These are phyloP conservation scores for Flueggea neowawraea DNA, from an alignment of 441 rosid genomes.

Conservation along the genomic window DNA sequence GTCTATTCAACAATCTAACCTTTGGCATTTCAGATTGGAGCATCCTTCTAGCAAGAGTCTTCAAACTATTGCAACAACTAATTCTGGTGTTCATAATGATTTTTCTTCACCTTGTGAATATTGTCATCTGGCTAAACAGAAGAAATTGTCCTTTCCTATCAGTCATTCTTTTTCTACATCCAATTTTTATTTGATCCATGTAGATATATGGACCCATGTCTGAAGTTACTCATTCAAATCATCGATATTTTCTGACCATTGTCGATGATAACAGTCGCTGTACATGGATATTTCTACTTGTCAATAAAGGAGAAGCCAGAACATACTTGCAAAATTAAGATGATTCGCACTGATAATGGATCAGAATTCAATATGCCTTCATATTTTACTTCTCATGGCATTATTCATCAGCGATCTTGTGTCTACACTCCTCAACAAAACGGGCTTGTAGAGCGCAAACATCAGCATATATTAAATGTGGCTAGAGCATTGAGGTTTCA, in stretches of 20 bases:
- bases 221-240: not conserved
- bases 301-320: not conserved
- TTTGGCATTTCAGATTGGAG: too few relatives aligned
- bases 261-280: not conserved
- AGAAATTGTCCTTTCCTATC: not conserved
- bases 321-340: not conserved
- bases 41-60: too few relatives aligned
- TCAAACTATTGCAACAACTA: too few relatives aligned
- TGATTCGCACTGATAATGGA: not conserved
- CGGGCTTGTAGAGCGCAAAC: not conserved
- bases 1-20: too few relatives aligned
- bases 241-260: not conserved
- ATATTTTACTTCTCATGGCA: not conserved
- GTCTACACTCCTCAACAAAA: constrained; percentile 16
- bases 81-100: too few relatives aligned
- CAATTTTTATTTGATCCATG: not conserved
- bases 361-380: not conserved
- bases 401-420: not conserved
- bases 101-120: too few relatives aligned
- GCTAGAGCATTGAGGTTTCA: not conserved
- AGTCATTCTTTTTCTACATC: not conserved
- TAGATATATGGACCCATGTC: not conserved
- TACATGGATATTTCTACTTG: not conserved
- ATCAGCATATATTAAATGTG: constrained; percentile 3
- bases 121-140: not conserved